Evolutionary conservation across 257 asterid genomes (phyloP).

Genomic region (Perilla frutescens): DNA sequence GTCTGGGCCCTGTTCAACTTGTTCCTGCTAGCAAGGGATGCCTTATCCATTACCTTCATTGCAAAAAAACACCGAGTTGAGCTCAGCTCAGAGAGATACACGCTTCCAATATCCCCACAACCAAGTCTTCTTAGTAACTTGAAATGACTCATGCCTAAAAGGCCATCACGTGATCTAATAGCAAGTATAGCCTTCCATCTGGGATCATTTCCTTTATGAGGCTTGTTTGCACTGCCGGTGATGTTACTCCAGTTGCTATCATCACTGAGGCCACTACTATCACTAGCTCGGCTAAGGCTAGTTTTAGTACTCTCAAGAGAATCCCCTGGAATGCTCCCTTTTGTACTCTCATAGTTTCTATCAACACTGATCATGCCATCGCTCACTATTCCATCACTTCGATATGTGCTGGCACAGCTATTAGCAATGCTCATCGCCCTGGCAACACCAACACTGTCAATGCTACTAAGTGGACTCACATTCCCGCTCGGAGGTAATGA

Average conservation of each 20-base stretch:
- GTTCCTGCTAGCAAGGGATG: slow-evolving; percentile 81
- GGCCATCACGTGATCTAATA: slow-evolving; percentile 63
- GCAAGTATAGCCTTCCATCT: slow-evolving; percentile 84
- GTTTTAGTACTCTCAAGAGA: slow-evolving; percentile 65
- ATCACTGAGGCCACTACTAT: slow-evolving; percentile 68
- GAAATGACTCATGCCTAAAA: slow-evolving; percentile 72
- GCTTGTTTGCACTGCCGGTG: slow-evolving; percentile 68
- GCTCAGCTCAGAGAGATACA: slow-evolving; percentile 74
- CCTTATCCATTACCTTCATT: slow-evolving; percentile 86
- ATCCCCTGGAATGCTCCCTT: slow-evolving; percentile 57
- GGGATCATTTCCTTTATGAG: slow-evolving; percentile 74
- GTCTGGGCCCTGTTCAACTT: slow-evolving; percentile 84
- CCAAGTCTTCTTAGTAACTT: slow-evolving; percentile 74
- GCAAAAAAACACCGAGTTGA: slow-evolving; percentile 72
- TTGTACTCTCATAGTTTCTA: slow-evolving; percentile 50
- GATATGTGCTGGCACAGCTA: slow-evolving; percentile 56
- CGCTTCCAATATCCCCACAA: slow-evolving; percentile 89
- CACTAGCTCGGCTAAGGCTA: slow-evolving; percentile 63
- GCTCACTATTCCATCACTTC: slow-evolving; percentile 57
- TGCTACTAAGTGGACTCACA: slow-evolving; percentile 63
- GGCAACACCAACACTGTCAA: slow-evolving; percentile 53
- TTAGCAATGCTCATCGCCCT: slow-evolving; percentile 57
- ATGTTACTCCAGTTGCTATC: slow-evolving; percentile 74
- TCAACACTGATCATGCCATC: slow-evolving; percentile 64
- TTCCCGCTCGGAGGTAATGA: slow-evolving; percentile 67